Evolutionary conservation across 768 basidiomycete genomes (phyloP).

Genomic region (Omphalotus guepiniiformis): DNA sequence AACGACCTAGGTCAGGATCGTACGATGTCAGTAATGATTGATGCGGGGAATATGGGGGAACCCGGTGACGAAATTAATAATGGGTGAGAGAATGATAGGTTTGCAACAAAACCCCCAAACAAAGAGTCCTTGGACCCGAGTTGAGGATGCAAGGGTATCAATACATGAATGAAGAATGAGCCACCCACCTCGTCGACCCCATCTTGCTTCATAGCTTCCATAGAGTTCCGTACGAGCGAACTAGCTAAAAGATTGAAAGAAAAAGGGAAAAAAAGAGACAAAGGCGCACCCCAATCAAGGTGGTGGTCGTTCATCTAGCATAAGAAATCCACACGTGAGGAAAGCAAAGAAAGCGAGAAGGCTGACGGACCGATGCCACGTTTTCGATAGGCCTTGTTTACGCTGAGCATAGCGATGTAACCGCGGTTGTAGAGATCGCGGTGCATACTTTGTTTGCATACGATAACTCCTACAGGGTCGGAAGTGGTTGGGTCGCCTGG

Average conservation of each 20-base stretch:
- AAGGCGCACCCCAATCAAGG: conserved; percentile 38
- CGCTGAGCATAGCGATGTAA: conserved; percentile 98
- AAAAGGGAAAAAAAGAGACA: conserved; percentile 33
- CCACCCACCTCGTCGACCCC: conserved; percentile 83
- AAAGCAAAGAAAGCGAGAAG: conserved; percentile 29
- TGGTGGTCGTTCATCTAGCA: conserved; percentile 34
- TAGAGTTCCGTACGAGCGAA: conserved; percentile 75
- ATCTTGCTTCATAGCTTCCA: conserved; percentile 76
- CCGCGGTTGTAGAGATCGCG: conserved; percentile 73
- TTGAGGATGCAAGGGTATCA: neutral
- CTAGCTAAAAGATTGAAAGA: conserved; percentile 57
- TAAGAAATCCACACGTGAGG: conserved; percentile 41
- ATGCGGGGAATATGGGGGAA: conserved; percentile 1
- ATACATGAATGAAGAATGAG: neutral
- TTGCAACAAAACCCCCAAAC: no score
- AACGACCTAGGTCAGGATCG: conserved; percentile 56
- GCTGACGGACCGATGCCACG: conserved; percentile 80
- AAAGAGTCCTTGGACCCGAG: no score
- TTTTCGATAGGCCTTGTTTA: conserved; percentile 78
- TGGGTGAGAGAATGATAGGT: no score
- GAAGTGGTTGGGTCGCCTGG: conserved; percentile 37
- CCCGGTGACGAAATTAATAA: no score
- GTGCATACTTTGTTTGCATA: conserved; percentile 96
- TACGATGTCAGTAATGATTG: neutral
- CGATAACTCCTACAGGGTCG: conserved; percentile 83